These are phyloP conservation scores for Scolecobasidium constrictum DNA, from an alignment of 2,329 filamentous ascomycete species.

Conservation along the genomic window DNA sequence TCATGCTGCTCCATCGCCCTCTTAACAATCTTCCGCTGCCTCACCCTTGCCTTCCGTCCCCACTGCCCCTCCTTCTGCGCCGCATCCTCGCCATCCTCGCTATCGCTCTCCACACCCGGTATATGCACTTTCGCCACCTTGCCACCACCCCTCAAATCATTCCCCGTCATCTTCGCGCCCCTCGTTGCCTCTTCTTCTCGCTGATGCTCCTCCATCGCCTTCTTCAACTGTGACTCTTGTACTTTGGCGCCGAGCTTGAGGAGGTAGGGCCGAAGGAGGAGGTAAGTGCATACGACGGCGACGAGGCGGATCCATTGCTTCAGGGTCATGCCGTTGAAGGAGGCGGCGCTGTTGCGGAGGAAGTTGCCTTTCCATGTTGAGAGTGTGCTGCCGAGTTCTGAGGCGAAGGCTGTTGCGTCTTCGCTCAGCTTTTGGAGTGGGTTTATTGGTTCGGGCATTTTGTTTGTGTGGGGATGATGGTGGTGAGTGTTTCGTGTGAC, in stretches of 20 bases:
- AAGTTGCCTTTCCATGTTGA: conserved; percentile 25
- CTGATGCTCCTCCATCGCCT: conserved; percentile 23
- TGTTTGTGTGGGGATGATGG: background rate
- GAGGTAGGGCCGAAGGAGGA: conserved; percentile 63
- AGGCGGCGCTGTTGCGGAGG: conserved; percentile 27
- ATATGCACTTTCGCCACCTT: conserved; percentile 31
- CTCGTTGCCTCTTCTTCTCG: conserved; percentile 25
- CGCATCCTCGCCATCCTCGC: conserved; percentile 26
- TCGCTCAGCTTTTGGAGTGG: conserved; percentile 8
- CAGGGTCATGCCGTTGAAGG: conserved; percentile 31
- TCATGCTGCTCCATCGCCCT: conserved; percentile 54
- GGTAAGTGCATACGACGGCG: conserved; percentile 61
- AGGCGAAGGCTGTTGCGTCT: conserved; percentile 2
- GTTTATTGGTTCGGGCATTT: conserved; percentile 8
- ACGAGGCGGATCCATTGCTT: conserved; percentile 54
- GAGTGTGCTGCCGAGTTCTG: conserved; percentile 12
- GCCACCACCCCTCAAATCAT: conserved; percentile 23
- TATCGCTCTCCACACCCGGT: conserved; percentile 39
- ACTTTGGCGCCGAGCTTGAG: conserved; percentile 54
- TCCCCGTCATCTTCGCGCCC: conserved; percentile 23
- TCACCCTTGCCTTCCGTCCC: conserved; percentile 59
- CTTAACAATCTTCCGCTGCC: conserved; percentile 57
- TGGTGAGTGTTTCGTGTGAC: background rate
- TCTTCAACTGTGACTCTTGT: conserved; percentile 54
- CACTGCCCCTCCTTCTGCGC: conserved; percentile 43